A percentile compares a stretch with the other conserved stretches of the same genome.
These are phyloP conservation scores for Cryptococcus hybrid DNA, from an alignment of 1,284 basidiomycete species.

Conservation along the genomic window DNA sequence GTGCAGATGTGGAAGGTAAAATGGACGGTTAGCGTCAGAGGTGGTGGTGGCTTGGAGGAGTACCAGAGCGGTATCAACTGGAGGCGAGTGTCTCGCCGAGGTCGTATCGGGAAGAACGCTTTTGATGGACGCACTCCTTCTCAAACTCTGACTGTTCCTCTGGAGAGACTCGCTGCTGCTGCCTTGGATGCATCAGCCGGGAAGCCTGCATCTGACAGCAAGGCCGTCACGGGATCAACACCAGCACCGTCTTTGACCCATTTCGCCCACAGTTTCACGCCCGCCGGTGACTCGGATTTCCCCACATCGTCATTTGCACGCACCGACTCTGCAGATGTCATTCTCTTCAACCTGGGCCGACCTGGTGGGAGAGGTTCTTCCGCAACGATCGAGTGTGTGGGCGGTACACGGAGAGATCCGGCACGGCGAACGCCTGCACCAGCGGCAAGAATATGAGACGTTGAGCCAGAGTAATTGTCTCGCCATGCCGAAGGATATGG, in stretches of 20 bases:
- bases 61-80: neutral
- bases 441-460: neutral
- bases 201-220: constrained; percentile 17
- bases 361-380: constrained; percentile 2
- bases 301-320: constrained; percentile 28
- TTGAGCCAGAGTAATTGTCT: constrained; percentile 1
- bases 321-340: constrained; percentile 33
- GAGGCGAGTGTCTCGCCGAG: neutral
- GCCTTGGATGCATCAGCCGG: constrained; percentile 12
- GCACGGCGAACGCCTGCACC: constrained; percentile 22
- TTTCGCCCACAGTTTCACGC: constrained; percentile 35
- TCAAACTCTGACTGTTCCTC: constrained; percentile 8
- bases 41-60: neutral
- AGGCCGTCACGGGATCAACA: constrained; percentile 11
- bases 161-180: neutral
- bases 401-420: constrained; percentile 32
- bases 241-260: constrained; percentile 24
- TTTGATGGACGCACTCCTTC: neutral
- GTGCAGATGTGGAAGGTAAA: neutral
- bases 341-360: constrained; percentile 15
- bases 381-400: constrained; percentile 5
- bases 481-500: constrained; percentile 42
- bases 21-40: neutral
- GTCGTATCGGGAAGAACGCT: too few relatives aligned
- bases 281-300: constrained; percentile 20